Conservation (phyloP, 2,329 filamentous ascomycete genomes). For the Alternaria conjuncta region DNA sequence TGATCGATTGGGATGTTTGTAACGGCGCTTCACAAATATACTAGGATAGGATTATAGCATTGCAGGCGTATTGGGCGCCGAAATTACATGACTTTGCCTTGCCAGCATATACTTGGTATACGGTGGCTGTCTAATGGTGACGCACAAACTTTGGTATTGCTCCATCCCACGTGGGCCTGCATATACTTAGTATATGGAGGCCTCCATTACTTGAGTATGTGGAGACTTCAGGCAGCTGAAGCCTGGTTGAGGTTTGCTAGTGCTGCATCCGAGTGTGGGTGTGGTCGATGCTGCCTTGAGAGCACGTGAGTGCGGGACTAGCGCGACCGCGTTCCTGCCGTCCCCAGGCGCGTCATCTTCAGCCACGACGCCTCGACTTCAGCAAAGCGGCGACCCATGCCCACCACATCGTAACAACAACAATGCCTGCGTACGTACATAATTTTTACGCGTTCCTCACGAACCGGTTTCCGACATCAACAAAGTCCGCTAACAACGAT, state of each 20-base stretch:
- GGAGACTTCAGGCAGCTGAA: neutral
- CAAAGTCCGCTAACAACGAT: conserved; percentile 20
- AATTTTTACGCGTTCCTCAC: neutral
- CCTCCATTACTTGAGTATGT: neutral
- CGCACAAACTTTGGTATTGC: neutral
- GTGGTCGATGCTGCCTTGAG: conserved; percentile 2
- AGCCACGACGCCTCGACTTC: conserved; percentile 34
- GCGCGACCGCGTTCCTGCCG: conserved; percentile 29
- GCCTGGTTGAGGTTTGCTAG: conserved; percentile 9
- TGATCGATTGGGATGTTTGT: conserved; percentile 4
- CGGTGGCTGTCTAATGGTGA: neutral
- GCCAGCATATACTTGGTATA: neutral
- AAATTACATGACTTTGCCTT: neutral
- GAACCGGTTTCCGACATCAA: neutral
- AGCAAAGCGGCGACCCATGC: conserved; percentile 34
- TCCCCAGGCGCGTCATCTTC: conserved; percentile 38
- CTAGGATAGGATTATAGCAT: neutral
- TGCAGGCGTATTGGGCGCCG: neutral
- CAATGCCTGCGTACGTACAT: conserved; percentile 46
- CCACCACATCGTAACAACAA: conserved; percentile 26
- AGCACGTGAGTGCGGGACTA: conserved; percentile 24
- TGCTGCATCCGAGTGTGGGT: conserved; percentile 3
- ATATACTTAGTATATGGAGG: neutral
- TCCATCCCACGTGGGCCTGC: neutral
- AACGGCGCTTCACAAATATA: neutral